Evolutionary conservation across 805 yeast genomes (phyloP), one percentile per base, ranked within the genome.

Genomic region (Nematodospora valgi): DNA sequence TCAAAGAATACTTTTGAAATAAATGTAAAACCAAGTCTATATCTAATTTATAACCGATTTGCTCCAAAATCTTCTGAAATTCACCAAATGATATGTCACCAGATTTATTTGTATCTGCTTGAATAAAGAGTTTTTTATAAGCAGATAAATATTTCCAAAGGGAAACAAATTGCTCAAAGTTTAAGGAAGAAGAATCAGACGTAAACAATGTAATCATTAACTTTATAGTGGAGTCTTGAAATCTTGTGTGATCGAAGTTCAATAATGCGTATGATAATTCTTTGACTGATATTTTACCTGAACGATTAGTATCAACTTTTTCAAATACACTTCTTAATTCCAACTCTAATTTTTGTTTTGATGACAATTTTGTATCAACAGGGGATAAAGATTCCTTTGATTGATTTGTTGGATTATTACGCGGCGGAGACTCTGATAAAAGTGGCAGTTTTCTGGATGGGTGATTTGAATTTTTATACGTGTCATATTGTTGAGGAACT

Each of bases 121-220:
- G 72, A 33, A 75, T 69, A 47, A 82, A 82, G 6, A 78, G 62
- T 51, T 72, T 77, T 38, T 80, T 72, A 76, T 86, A 82, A 31
- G 82, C 82, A 14, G 76, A 63, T 28, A 82, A 59, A 45, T 81
- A 79, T 48, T 79, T 77, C 86, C 86, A 80, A 37, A 82, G 59
- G 40, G 78, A 77, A 34, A 74, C 75, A 48, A 82, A 82, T 56
- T 82, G 88, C 32, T 70, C 76, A 43, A 76, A 78, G 31, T 71
- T 68, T 35, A 64, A 47, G n/a, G 16, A 39, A 5, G 51, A 40
- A 8, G 51, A 45, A 18, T 44, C 48, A 16, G 54, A 36, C 45
- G 79, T 80, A 52, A 82, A 81, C 48, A 82, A 56, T 49, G 73
- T 70, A 41, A 81, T 74, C 82, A 82, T 80, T 23, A 81, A 58